These are phyloP conservation scores for Calocybe gangraenosa DNA, from an alignment of 768 basidiomycete genomes.

Conservation along the genomic window DNA sequence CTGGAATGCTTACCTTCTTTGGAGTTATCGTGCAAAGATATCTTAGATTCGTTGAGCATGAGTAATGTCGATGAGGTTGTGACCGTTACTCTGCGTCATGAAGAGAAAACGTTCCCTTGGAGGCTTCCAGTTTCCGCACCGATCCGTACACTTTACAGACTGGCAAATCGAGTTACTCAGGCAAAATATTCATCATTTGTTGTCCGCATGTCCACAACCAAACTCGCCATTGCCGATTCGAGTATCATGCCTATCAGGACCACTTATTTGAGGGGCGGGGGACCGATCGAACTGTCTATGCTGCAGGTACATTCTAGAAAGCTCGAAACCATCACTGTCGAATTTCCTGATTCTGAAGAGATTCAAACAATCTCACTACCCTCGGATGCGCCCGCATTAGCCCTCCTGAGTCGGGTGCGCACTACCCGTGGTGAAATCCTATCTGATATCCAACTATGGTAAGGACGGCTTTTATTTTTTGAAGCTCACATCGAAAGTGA, in stretches of 20 bases:
- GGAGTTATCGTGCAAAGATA: slow-evolving; percentile 2
- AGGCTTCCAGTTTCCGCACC: slow-evolving; percentile 11
- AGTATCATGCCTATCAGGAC: slow-evolving; percentile 5
- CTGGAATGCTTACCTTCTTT: neutral
- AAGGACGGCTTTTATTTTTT: neutral
- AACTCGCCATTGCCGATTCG: slow-evolving; percentile 10
- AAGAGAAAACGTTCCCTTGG: slow-evolving; percentile 11
- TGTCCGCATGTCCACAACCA: slow-evolving; percentile 8
- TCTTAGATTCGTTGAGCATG: neutral
- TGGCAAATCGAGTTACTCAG: slow-evolving; percentile 20
- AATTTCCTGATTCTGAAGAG: neutral
- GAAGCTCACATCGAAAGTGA: too few relatives aligned
- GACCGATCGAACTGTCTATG: slow-evolving; percentile 13
- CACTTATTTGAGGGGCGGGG: slow-evolving; percentile 13
- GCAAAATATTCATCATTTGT: slow-evolving; percentile 16
- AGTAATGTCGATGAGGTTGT: neutral
- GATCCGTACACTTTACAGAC: slow-evolving; percentile 17
- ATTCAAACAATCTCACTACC: slow-evolving; percentile 13
- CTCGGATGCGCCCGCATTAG: slow-evolving; percentile 14
- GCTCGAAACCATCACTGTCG: slow-evolving; percentile 10
- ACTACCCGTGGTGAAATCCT: slow-evolving; percentile 1
- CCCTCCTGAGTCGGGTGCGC: slow-evolving; percentile 16
- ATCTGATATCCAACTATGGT: slow-evolving; percentile 19
- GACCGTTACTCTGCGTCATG: slow-evolving; percentile 12
- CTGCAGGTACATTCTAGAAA: slow-evolving; percentile 11